A percentile compares a stretch with the other conserved stretches of the same genome.
Evolutionary conservation across 140 eudicot genomes (phyloP).

Genomic region (Anethum foeniculum): DNA sequence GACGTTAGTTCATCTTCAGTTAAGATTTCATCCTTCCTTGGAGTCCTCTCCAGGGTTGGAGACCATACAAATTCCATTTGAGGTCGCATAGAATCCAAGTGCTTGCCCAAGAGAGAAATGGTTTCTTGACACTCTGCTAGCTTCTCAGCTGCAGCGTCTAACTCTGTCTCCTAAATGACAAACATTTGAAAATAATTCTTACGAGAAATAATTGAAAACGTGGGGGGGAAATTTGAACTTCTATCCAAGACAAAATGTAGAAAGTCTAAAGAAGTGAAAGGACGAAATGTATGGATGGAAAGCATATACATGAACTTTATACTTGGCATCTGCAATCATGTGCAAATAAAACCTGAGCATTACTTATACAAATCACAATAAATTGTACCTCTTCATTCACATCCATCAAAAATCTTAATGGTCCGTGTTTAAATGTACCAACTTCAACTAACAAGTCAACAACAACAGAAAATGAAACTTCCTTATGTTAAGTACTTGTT

Average conservation of each 20-base stretch:
- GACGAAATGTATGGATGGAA: neutral
- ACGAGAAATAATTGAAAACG: neutral
- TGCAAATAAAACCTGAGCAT: neutral
- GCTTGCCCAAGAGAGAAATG: conserved; percentile 73
- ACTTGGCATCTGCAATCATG: neutral
- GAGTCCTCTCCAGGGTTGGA: conserved; percentile 1
- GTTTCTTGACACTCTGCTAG: conserved; percentile 94
- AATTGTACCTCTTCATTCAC: neutral
- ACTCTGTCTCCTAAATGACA: conserved; percentile 56
- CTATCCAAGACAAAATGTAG: neutral
- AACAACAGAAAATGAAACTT: neutral
- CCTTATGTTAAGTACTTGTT: neutral
- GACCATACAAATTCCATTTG: conserved; percentile 23
- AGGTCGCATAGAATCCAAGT: conserved; percentile 65
- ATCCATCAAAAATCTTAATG: neutral
- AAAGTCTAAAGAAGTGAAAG: neutral
- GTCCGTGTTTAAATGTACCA: neutral
- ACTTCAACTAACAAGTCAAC: neutral
- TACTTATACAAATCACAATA: neutral
- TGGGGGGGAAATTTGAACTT: neutral
- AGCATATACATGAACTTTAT: neutral
- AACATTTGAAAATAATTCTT: neutral
- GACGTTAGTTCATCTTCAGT: neutral
- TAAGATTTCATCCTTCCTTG: neutral
- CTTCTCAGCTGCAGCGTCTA: conserved; percentile 82